Conservation (phyloP, 2,329 filamentous ascomycete species). For the Pyrenophora seminiperda region DNA sequence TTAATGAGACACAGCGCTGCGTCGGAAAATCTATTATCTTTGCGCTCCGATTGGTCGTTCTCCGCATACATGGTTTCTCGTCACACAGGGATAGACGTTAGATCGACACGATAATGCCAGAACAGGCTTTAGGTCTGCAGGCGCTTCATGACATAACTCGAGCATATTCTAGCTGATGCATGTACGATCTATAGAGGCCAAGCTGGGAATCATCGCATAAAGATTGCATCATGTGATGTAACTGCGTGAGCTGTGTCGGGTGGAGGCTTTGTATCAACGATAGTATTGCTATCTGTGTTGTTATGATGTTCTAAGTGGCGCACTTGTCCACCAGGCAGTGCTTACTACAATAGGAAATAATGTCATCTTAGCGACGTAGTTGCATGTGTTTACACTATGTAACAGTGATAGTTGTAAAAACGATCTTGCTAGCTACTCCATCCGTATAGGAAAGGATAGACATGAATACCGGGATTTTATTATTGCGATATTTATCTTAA, state of each 20-base stretch:
- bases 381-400: background rate
- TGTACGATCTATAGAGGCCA: background rate
- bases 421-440: background rate
- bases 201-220: background rate
- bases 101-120: background rate
- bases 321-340: background rate
- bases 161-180: background rate
- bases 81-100: no score
- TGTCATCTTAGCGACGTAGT: background rate
- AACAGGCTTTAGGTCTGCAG: background rate
- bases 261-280: background rate
- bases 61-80: no score
- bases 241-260: background rate
- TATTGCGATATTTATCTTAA: background rate
- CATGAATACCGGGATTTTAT: background rate
- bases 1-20: no score
- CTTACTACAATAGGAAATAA: background rate
- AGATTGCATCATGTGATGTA: background rate
- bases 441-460: background rate
- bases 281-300: conserved; percentile 1
- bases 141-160: background rate
- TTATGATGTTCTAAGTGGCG: background rate
- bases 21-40: no score
- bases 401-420: background rate
- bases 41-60: no score